These are phyloP conservation scores for Agroathelia rolfsii DNA, from an alignment of 1,284 basidiomycete species.

Conservation along the genomic window DNA sequence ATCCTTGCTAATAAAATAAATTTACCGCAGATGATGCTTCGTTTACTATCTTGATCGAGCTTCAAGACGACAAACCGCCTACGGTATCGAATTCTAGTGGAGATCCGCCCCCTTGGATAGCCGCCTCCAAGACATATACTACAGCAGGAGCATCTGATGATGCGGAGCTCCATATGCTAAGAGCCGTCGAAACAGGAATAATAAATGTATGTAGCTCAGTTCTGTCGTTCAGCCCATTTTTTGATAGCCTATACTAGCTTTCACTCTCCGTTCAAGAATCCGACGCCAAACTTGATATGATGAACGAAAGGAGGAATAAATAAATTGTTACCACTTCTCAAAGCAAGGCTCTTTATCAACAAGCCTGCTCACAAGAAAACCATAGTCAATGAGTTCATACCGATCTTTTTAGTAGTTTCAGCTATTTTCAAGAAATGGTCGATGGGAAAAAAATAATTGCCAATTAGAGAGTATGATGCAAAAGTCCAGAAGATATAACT, in stretches of 20 bases:
- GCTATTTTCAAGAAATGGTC: conserved; percentile 2
- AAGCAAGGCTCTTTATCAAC: background rate
- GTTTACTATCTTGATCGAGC: conserved; percentile 77
- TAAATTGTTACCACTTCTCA: background rate
- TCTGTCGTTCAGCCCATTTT: background rate
- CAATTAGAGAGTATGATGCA: conserved; percentile 14
- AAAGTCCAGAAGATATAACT: too few relatives aligned
- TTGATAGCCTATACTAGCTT: conserved; percentile 32
- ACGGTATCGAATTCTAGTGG: conserved; percentile 41
- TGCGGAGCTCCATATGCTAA: conserved; percentile 56
- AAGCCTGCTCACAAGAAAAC: conserved; percentile 1
- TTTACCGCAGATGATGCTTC: conserved; percentile 57
- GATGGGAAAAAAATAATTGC: conserved; percentile 9
- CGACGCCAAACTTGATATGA: conserved; percentile 42
- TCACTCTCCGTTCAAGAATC: conserved; percentile 75
- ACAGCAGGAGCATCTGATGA: conserved; percentile 47
- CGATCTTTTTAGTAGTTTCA: too few relatives aligned
- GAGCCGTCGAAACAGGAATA: conserved; percentile 79
- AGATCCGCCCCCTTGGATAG: conserved; percentile 68
- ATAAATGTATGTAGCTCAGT: conserved; percentile 52
- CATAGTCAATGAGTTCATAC: too few relatives aligned
- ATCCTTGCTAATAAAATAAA: conserved; percentile 2
- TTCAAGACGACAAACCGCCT: conserved; percentile 61
- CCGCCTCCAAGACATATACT: conserved; percentile 55
- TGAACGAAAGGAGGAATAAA: conserved; percentile 12